A percentile compares a stretch with the other conserved stretches of the same genome.
Conservation (phyloP, 352 stramenopile genomes). For the Phytophthora palmivora region DNA sequence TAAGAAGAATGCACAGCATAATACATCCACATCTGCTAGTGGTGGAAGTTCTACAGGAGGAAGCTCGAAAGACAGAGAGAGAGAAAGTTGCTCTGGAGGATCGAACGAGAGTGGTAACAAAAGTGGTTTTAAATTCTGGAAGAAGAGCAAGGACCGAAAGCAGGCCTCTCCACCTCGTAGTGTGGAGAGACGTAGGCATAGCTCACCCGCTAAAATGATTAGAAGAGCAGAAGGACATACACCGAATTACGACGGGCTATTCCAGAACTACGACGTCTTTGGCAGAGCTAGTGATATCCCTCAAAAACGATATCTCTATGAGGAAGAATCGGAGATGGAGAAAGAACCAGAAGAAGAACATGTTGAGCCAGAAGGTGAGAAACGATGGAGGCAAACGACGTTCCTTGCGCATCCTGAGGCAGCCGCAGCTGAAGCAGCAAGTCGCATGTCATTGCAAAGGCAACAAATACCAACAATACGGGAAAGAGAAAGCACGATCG, state of each 20-base stretch:
- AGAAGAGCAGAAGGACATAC: conserved; percentile 6
- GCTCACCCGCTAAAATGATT: conserved; percentile 14
- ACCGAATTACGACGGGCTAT: conserved; percentile 57
- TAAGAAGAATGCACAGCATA: conserved; percentile 20
- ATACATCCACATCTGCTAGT: conserved; percentile 16
- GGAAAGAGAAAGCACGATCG: conserved; percentile 21
- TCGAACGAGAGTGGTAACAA: conserved; percentile 18
- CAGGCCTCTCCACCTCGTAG: conserved; percentile 1
- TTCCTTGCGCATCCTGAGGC: conserved; percentile 31
- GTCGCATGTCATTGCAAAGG: conserved; percentile 8
- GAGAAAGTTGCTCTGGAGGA: conserved; percentile 19
- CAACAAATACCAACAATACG: not conserved
- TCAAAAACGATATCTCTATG: not conserved
- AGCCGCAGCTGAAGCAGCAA: conserved; percentile 30
- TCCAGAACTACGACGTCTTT: conserved; percentile 41
- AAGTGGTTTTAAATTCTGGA: conserved; percentile 33
- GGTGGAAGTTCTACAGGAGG: conserved; percentile 27
- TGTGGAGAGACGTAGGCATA: conserved; percentile 15
- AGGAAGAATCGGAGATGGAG: conserved; percentile 5
- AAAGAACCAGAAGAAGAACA: conserved; percentile 31
- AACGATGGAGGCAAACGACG: conserved; percentile 31
- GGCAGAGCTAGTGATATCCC: conserved; percentile 18
- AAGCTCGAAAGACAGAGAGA: conserved; percentile 24
- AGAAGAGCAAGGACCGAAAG: conserved; percentile 24
- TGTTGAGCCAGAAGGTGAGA: conserved; percentile 14